Evolutionary conservation across 345 rosid genomes (phyloP).

Genomic region (Capsella bursapastoris): DNA sequence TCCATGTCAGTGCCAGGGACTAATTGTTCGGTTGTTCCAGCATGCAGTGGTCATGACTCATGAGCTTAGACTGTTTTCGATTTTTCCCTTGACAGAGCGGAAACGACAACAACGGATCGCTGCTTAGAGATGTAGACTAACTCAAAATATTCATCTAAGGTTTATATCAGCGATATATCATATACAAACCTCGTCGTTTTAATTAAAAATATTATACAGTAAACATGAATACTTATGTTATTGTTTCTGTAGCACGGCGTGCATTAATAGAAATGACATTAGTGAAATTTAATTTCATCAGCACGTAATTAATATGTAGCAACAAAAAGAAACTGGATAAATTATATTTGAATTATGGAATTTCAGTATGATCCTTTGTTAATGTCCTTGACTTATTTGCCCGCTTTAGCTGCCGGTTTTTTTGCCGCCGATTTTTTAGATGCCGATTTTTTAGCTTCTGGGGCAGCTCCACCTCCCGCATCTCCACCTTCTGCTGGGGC

Average conservation of each 20-base stretch:
- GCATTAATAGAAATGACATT: constrained; percentile 11
- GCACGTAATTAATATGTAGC: neutral
- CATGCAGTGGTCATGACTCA: neutral
- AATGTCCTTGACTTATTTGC: neutral
- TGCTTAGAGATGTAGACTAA: no score
- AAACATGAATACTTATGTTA: neutral
- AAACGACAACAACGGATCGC: neutral
- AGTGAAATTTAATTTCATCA: neutral
- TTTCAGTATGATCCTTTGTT: neutral
- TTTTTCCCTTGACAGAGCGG: neutral
- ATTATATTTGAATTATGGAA: neutral
- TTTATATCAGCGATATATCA: constrained; percentile 12
- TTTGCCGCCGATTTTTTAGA: neutral
- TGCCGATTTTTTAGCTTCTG: neutral
- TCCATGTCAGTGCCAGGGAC: neutral
- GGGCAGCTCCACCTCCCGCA: neutral
- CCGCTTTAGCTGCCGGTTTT: neutral
- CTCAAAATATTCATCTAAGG: neutral
- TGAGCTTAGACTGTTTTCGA: neutral
- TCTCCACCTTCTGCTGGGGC: neutral
- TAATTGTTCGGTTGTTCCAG: neutral
- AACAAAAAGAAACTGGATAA: neutral
- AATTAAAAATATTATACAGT: neutral
- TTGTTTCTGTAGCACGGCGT: constrained; percentile 4
- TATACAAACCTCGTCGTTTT: neutral